Percentiles rank a stretch among this genome's conserved stretches.
Conservation (phyloP, 163 green algal genomes). For the Chlorella variabilis region DNA sequence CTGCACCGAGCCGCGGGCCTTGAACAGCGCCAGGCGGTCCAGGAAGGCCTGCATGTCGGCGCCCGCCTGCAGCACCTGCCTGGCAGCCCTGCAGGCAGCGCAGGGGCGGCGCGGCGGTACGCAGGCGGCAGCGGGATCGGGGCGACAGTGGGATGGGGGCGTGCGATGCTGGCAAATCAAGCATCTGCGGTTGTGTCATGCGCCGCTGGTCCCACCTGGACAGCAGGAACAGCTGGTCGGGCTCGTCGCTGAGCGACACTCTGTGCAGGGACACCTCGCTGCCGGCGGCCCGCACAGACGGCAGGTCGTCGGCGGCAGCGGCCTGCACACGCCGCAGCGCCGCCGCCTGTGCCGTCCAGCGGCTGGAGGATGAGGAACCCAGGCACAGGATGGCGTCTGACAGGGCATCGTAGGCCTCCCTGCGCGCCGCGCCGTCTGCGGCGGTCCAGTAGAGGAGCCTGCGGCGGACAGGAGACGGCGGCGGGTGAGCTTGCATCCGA, state of each 20-base stretch:
- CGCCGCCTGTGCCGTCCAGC: constrained; percentile 18
- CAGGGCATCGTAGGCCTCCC: constrained; percentile 26
- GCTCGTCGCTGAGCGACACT: constrained; percentile 13
- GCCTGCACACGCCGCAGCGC: constrained; percentile 10
- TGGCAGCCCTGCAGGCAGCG: constrained; percentile 11
- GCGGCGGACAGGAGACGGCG: background rate
- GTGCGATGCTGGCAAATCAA: no score
- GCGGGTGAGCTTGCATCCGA: background rate
- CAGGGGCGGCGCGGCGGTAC: no score
- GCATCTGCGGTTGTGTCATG: no score
- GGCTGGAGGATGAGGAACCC: background rate
- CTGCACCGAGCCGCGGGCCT: constrained; percentile 10
- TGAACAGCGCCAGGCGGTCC: background rate
- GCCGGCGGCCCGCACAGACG: background rate
- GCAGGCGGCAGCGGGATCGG: background rate
- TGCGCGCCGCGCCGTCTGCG: constrained; percentile 1
- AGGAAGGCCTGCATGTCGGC: constrained; percentile 18
- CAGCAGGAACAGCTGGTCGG: constrained; percentile 19
- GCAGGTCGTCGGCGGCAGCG: constrained; percentile 11
- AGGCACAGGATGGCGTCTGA: constrained; percentile 17
- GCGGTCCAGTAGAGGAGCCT: constrained; percentile 41
- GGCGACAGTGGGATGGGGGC: background rate
- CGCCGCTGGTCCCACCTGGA: background rate
- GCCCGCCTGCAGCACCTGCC: constrained; percentile 30
- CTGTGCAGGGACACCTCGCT: background rate